Evolutionary conservation across 345 rosid genomes (phyloP), one percentile per base, ranked within the genome.

Genomic region (Camelina hispida): DNA sequence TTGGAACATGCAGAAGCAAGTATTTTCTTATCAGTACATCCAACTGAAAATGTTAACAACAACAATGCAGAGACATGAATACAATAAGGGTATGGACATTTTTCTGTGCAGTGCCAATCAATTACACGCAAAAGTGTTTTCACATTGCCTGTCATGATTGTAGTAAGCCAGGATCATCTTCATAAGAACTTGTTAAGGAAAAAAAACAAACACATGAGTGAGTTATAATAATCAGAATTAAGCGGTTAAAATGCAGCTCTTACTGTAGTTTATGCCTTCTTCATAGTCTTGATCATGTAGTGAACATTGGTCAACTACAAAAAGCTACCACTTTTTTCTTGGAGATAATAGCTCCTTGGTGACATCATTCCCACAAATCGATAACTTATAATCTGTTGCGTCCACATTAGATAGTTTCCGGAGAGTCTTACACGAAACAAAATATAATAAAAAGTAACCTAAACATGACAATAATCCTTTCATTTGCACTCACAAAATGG

Each of bases 271-370:
- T 95, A 97, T 17, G 98, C 88, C 81, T 95, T 95, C 85, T 85
- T 95, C 91, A 95, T 83, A 3, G 99, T 95, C 85, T 95, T 95
- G 58, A 95, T 92, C 99, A 95, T 95, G 87, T 95, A 95, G 7
- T 87, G 84, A 76, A 91, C 99, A 50, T 88, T 83, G 28, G 98
- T 96, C 57, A 96, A 73, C 82, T 93, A 96, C 80, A 96, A 96
- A 70, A 93, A 95, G 70, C 97, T 90, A 69, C 97, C 98, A 79
- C 99, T 96, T 83, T 83, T 96, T 96, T 35, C 99, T 97, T 5
- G 99, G 98, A 43, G 98, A 96, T 34, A 97, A 93, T 53, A 96
- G 93, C 85, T 96, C 99, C 63, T 98, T 86, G 59, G 93, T 94
- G 1, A 96, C 99, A 63, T 93, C 96, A 51, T 91, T 86, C 34